phyloP scores from a whole-genome alignment of 164 flowering plant species.

The Nymphaea thermarum region DNA sequence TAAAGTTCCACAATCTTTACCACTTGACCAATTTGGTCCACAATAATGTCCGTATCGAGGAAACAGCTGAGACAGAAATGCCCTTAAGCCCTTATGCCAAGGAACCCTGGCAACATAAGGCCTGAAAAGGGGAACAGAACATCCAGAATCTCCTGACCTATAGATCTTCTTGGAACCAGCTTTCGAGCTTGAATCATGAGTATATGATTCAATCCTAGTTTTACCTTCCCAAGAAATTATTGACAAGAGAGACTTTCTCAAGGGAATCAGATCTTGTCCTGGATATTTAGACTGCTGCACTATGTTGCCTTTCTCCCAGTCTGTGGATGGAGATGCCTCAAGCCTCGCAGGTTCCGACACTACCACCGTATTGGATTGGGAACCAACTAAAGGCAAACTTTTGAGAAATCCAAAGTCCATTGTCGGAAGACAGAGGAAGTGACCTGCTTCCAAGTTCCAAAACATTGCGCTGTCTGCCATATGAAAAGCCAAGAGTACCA shows the following conservation, averaged over 20 bases:
- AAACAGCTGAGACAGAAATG: conserved; percentile 66
- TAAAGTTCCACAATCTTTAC: conserved; percentile 65
- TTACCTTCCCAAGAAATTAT: background rate
- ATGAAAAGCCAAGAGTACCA: no score
- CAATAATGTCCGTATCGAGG: conserved; percentile 95
- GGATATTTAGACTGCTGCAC: background rate
- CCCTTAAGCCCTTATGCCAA: conserved; percentile 85
- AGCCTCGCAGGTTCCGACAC: background rate
- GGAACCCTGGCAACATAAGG: conserved; percentile 91
- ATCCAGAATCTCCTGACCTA: conserved; percentile 10
- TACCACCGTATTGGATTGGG: no score
- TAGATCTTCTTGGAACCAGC: background rate
- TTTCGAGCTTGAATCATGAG: background rate
- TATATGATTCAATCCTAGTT: background rate
- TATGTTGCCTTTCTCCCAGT: background rate
- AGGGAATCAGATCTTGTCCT: background rate
- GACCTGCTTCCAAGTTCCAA: no score
- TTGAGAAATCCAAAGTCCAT: no score
- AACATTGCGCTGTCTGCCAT: no score
- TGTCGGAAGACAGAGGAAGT: no score
- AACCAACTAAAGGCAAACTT: no score
- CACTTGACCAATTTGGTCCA: conserved; percentile 99
- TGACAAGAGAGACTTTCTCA: background rate
- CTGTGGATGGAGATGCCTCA: background rate
- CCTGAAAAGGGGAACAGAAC: conserved; percentile 39